Conservation (phyloP, 2,329 filamentous ascomycete genomes). For the Fusarium setosum region DNA sequence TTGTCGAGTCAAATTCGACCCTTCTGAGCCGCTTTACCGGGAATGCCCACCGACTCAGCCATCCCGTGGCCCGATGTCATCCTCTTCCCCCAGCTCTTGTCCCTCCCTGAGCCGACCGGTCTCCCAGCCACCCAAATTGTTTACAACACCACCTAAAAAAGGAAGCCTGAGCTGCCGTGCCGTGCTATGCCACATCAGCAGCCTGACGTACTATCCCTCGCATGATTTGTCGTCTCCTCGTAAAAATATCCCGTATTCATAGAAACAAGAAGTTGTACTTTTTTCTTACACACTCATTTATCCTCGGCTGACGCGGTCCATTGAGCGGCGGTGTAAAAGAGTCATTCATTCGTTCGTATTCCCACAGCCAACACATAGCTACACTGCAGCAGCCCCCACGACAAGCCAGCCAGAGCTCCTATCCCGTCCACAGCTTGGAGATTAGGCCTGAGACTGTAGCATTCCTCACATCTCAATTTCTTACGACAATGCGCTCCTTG, state of each 20-base stretch:
- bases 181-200: constrained; percentile 29
- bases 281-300: not conserved
- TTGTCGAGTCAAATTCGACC: not conserved
- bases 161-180: constrained; percentile 14
- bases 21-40: not conserved
- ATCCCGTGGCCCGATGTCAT: constrained; percentile 14
- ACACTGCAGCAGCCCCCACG: not conserved
- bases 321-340: constrained; percentile 26
- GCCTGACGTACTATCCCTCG: constrained; percentile 12
- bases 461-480: not conserved
- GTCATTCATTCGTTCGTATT: constrained; percentile 1
- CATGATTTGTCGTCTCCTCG: not conserved
- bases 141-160: constrained; percentile 23
- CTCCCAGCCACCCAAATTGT: constrained; percentile 45
- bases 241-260: not conserved
- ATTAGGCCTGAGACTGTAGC: not conserved
- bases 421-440: not conserved
- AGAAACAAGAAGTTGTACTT: not conserved
- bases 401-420: not conserved
- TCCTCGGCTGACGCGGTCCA: constrained; percentile 7
- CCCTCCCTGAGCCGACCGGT: too few relatives aligned
- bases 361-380: constrained; percentile 21
- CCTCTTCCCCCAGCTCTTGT: constrained; percentile 7
- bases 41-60: not conserved
- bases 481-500: constrained; percentile 55